Evolutionary conservation across 441 rosid species (phyloP).

Genomic region (Viola pubescens): DNA sequence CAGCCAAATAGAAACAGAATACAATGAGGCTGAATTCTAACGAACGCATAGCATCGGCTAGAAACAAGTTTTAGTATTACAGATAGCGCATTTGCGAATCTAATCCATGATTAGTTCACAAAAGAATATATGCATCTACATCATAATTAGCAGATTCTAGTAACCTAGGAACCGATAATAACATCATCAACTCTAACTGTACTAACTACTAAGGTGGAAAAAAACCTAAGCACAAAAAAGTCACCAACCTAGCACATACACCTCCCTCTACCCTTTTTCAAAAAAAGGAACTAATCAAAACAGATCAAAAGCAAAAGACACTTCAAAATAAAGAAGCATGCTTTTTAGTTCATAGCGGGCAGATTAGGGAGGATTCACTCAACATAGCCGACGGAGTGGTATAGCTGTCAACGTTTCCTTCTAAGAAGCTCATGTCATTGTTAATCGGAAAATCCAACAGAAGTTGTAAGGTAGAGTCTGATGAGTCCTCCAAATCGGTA

Average conservation of each 20-base stretch:
- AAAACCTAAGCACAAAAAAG: constrained; percentile 2
- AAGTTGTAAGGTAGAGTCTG: constrained; percentile 64
- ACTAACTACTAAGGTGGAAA: not conserved
- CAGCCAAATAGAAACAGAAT: not conserved
- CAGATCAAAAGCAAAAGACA: constrained; percentile 1
- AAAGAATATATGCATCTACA: constrained; percentile 11
- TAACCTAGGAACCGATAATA: not conserved
- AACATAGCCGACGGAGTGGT: constrained; percentile 24
- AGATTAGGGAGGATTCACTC: constrained; percentile 11
- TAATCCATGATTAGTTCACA: not conserved
- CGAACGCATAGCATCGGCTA: not conserved
- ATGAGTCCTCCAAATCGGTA: constrained; percentile 44
- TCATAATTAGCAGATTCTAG: constrained; percentile 3
- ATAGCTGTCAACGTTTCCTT: constrained; percentile 37
- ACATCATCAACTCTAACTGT: constrained; percentile 7
- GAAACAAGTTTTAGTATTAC: not conserved
- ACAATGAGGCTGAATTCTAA: not conserved
- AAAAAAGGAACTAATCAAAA: constrained; percentile 11
- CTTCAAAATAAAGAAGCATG: constrained; percentile 1
- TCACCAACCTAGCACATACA: not conserved
- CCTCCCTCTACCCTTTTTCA: not conserved
- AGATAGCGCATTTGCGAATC: not conserved
- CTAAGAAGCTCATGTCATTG: constrained; percentile 89
- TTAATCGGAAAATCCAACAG: constrained; percentile 79
- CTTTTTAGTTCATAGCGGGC: constrained; percentile 11